Conservation (phyloP, 768 basidiomycete species). For the Hygrophorus pudorinus region DNA sequence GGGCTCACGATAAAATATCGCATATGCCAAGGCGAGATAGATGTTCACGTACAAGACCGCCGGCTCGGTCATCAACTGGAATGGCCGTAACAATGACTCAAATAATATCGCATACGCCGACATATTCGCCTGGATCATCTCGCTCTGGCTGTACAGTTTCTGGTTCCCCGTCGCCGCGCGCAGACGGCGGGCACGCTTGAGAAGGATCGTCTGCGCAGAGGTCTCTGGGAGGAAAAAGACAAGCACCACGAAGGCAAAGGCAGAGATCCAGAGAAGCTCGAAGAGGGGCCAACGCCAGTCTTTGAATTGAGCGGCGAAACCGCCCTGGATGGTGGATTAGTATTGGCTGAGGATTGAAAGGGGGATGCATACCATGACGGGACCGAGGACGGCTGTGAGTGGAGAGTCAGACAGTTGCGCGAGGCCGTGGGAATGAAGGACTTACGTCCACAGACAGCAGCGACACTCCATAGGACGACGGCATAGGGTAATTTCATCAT, state of each 20-base stretch:
- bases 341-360: not conserved
- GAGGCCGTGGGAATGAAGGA: not conserved
- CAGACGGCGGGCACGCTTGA: conserved; percentile 20
- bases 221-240: conserved; percentile 24
- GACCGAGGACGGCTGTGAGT: conserved; percentile 17
- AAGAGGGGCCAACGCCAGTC: conserved; percentile 25
- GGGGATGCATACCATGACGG: conserved; percentile 12
- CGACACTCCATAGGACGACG: conserved; percentile 8
- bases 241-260: conserved; percentile 17
- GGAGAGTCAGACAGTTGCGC: not conserved
- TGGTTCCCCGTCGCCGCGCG: conserved; percentile 20
- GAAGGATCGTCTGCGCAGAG: conserved; percentile 16
- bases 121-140: conserved; percentile 14
- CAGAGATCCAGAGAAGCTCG: conserved; percentile 23
- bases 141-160: conserved; percentile 16
- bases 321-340: conserved; percentile 10
- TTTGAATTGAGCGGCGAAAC: conserved; percentile 21
- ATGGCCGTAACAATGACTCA: conserved; percentile 20
- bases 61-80: conserved; percentile 21
- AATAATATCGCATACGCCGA: conserved; percentile 11
- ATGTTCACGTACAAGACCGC: conserved; percentile 20
- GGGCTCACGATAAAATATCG: conserved; percentile 1
- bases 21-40: conserved; percentile 22
- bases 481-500: conserved; percentile 6
- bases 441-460: conserved; percentile 16